A percentile compares a stretch with the other conserved stretches of the same genome.
Evolutionary conservation across 176 grass and related monocot species (phyloP).

Genomic region (Puya raimondii): DNA sequence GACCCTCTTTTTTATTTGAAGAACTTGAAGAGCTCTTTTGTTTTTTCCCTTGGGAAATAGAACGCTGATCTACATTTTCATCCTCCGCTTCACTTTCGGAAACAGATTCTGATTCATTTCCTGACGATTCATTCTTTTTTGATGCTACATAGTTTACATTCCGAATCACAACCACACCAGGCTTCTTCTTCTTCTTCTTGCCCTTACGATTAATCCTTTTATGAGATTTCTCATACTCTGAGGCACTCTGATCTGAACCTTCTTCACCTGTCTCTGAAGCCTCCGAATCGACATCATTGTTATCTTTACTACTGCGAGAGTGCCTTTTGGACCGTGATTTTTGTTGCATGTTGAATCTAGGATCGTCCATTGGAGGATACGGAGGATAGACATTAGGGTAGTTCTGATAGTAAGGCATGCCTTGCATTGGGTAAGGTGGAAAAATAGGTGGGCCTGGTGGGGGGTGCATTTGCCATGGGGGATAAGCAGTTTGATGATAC

Average conservation of each 20-base stretch:
- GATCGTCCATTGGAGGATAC: constrained; percentile 69
- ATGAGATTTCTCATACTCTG: constrained; percentile 48
- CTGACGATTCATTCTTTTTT: constrained; percentile 53
- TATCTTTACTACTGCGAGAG: constrained; percentile 52
- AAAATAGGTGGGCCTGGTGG: constrained; percentile 38
- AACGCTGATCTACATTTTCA: constrained; percentile 39
- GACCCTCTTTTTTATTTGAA: constrained; percentile 64
- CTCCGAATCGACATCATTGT: constrained; percentile 22
- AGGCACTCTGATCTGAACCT: constrained; percentile 37
- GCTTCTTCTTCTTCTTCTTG: constrained; percentile 96
- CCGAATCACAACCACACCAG: constrained; percentile 68
- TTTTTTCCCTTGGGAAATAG: constrained; percentile 45
- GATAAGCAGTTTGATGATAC: constrained; percentile 59
- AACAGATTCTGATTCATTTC: constrained; percentile 51
- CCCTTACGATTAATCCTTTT: constrained; percentile 49
- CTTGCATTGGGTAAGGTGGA: constrained; percentile 72
- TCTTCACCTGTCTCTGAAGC: constrained; percentile 23
- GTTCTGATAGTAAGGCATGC: constrained; percentile 75
- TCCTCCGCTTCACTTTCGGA: constrained; percentile 45
- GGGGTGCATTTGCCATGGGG: constrained; percentile 84
- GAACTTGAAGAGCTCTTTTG: constrained; percentile 40
- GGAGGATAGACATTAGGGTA: constrained; percentile 52
- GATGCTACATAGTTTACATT: constrained; percentile 78
- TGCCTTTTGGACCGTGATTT: constrained; percentile 49
- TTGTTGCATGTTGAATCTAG: constrained; percentile 37